phyloP scores from a whole-genome alignment of 2,329 filamentous ascomycete species.

The Aspergillus sojae region DNA sequence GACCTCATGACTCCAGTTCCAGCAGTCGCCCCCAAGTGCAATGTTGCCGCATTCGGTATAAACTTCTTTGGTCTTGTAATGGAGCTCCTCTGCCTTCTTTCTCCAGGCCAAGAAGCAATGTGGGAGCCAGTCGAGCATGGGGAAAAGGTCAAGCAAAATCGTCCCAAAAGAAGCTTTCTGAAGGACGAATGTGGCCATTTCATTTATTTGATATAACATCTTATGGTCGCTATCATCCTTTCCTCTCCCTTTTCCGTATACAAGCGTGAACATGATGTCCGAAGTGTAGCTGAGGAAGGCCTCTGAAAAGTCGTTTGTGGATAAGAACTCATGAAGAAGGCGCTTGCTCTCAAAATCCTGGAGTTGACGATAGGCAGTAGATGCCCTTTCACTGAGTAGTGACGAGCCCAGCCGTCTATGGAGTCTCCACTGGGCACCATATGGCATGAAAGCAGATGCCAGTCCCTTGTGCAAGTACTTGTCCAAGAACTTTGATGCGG shows the following conservation, averaged over 20 bases:
- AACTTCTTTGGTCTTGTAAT: slow-evolving; percentile 18
- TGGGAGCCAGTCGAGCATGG: slow-evolving; percentile 12
- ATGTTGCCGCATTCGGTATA: slow-evolving; percentile 10
- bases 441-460: slow-evolving; percentile 52
- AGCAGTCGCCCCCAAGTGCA: slow-evolving; percentile 14
- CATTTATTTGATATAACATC: slow-evolving; percentile 52
- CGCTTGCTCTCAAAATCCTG: slow-evolving; percentile 54
- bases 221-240: slow-evolving; percentile 44
- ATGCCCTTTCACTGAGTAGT: slow-evolving; percentile 48
- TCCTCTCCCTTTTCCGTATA: slow-evolving; percentile 53
- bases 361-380: slow-evolving; percentile 50
- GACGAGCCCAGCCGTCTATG: slow-evolving; percentile 45
- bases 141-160: slow-evolving; percentile 16
- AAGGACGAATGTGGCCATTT: slow-evolving; percentile 31
- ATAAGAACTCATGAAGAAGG: slow-evolving; percentile 48
- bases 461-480: slow-evolving; percentile 39
- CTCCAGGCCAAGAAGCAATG: slow-evolving; percentile 13
- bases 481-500: slow-evolving; percentile 27
- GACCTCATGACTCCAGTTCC: slow-evolving; percentile 27
- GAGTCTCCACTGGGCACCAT: slow-evolving; percentile 51
- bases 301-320: slow-evolving; percentile 46
- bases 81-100: slow-evolving; percentile 15
- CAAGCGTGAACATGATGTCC: slow-evolving; percentile 54
- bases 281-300: slow-evolving; percentile 53
- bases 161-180: slow-evolving; percentile 10